Conservation (phyloP, 2,329 filamentous ascomycete species). For the Sphaceloma murrayae region DNA sequence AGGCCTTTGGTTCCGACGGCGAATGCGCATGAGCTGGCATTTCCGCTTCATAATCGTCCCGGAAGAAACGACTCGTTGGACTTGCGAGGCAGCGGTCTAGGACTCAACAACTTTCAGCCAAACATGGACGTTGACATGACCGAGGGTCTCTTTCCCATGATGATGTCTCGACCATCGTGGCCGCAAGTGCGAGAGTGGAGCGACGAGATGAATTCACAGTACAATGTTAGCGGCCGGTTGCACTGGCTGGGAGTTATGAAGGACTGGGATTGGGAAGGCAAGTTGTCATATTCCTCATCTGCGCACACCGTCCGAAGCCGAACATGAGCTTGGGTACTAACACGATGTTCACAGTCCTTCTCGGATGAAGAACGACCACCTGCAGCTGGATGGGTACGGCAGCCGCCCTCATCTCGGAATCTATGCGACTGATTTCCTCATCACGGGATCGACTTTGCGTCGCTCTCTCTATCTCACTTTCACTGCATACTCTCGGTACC, state of each 20-base stretch:
- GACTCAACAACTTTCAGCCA: background rate
- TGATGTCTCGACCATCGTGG: constrained; percentile 15
- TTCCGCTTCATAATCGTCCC: background rate
- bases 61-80: constrained; percentile 10
- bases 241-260: constrained; percentile 66
- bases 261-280: constrained; percentile 64
- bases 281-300: constrained; percentile 27
- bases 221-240: constrained; percentile 54
- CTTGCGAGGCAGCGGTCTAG: constrained; percentile 1
- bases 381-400: too few species aligned
- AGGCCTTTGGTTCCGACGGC: constrained; percentile 31
- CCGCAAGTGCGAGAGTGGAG: constrained; percentile 19
- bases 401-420: too few species aligned
- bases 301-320: too few species aligned
- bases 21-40: constrained; percentile 1
- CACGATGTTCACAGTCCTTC: too few species aligned
- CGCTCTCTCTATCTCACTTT: too few species aligned
- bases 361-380: too few species aligned
- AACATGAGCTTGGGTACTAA: too few species aligned
- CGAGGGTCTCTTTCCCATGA: constrained; percentile 6
- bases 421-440: too few species aligned
- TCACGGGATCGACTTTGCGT: too few species aligned
- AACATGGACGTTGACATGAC: constrained; percentile 11
- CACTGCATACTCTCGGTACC: too few species aligned
- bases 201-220: constrained; percentile 46